phyloP scores from a whole-genome alignment of 192 early-diverging fungal genomes.

The Podila epicladia region DNA sequence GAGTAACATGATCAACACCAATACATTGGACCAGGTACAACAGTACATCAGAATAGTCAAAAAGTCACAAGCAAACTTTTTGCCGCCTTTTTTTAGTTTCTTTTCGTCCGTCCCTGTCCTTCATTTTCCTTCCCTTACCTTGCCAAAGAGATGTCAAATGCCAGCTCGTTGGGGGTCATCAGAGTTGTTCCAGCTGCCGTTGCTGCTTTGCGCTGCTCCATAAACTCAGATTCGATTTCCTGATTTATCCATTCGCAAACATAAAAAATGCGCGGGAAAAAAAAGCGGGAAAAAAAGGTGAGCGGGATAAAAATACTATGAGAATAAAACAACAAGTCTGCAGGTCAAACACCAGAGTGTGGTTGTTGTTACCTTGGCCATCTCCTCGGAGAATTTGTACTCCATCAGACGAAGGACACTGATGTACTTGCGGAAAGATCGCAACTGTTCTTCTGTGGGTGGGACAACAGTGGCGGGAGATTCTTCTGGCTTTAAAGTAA shows the following conservation, averaged over 20 bases:
- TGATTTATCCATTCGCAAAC: conserved; percentile 4
- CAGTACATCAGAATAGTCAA: background rate
- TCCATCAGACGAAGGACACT: conserved; percentile 59
- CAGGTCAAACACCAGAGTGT: too few species aligned
- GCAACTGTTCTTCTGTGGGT: conserved; percentile 57
- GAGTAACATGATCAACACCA: background rate
- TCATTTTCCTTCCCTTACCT: conserved; percentile 25
- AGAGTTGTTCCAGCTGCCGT: conserved; percentile 25
- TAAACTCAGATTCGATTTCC: conserved; percentile 51
- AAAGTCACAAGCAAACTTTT: background rate
- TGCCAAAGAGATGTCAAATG: conserved; percentile 41
- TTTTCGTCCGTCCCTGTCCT: too few species aligned
- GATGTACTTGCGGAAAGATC: conserved; percentile 67
- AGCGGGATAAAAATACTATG: background rate
- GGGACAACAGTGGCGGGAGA: conserved; percentile 21
- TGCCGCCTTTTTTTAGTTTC: background rate
- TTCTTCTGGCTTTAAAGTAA: conserved; percentile 56
- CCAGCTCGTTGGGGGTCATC: conserved; percentile 41
- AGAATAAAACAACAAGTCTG: background rate
- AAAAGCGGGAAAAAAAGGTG: background rate
- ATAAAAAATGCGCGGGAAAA: conserved; percentile 43
- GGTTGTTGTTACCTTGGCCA: conserved; percentile 60
- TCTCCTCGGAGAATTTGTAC: conserved; percentile 67
- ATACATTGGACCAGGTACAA: background rate
- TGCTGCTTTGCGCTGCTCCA: conserved; percentile 46